Evolutionary conservation across 345 rosid species (phyloP), one percentile per base, ranked within the genome.

Genomic region (Cardamine resedifolia): DNA sequence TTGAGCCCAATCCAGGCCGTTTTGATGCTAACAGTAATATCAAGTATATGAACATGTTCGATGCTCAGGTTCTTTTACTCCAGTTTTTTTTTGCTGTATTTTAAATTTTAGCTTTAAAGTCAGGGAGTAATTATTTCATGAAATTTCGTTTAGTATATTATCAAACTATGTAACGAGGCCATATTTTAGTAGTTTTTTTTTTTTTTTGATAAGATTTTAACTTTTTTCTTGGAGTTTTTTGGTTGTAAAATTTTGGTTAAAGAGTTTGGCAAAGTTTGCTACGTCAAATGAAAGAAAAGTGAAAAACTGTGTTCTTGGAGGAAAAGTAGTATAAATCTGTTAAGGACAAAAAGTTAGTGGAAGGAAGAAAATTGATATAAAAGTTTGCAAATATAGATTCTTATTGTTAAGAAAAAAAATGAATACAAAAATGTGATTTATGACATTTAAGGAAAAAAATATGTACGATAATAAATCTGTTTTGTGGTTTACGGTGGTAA

Each of bases 31-130:
- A 81, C 69, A 95, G 84, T 30, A 85, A 82, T 43, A 86, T 91
- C 70, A 95, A 82, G 56, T 95, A 91, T 81, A 91, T 80, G 85
- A 95, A 95, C 82, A 95, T 95, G 98, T 95, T 95, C 70, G 97
- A 95, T 80, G 98, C 99, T 66, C 91, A 89, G 91, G 98, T 92
- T 72, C 41, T 48, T 52, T 64, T 56, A 53, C 58, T 12, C 28
- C 19, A n/a, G n/a, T n/a, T n/a, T n/a, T n/a, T 24, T 39, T 10
- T 24, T 34, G 20, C 34, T 9, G 12, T n/a, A 16, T 34, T 48
- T 59, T 10, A 15, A 14, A 11, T 14, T 60, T 60, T 23, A 38
- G 21, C 50, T 39, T 39, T 43, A 43, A 1, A n/a, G 48, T 43
- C 12, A n/a, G n/a, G n/a, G n/a, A 38, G 45, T 39, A 39, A 39